phyloP scores from a whole-genome alignment of 306 rosid genomes.

The Cyclanthera cordifolia region DNA sequence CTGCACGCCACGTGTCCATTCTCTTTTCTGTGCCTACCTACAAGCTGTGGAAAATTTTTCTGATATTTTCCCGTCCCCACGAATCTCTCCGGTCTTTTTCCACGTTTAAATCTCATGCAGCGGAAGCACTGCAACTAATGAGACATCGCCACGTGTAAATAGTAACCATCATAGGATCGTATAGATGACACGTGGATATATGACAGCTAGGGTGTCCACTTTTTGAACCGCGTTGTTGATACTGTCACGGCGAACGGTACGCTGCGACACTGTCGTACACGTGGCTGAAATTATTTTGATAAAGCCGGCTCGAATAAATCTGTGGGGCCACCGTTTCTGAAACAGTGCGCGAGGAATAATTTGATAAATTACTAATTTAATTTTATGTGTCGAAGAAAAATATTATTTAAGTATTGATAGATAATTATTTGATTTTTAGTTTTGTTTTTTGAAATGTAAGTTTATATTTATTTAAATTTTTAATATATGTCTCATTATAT shows the following conservation, averaged over 20 bases:
- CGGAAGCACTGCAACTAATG: neutral
- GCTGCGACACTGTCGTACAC: neutral
- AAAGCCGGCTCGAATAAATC: neutral
- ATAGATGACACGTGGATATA: neutral
- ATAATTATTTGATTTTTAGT: too few relatives aligned
- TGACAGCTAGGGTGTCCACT: neutral
- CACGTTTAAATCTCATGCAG: neutral
- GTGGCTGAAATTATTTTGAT: neutral
- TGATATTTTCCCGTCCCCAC: slow-evolving; percentile 1
- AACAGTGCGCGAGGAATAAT: neutral
- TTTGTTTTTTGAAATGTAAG: too few relatives aligned
- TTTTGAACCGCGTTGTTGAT: neutral
- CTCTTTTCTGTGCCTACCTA: too few relatives aligned
- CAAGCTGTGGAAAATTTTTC: too few relatives aligned
- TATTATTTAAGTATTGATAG: too few relatives aligned
- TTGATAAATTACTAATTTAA: too few relatives aligned
- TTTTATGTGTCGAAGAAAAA: too few relatives aligned
- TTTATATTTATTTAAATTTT: too few relatives aligned
- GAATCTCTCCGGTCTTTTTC: neutral
- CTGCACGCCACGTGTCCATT: too few relatives aligned
- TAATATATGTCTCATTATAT: too few relatives aligned
- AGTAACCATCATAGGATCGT: too few relatives aligned
- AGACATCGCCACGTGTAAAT: too few relatives aligned
- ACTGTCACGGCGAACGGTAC: neutral
- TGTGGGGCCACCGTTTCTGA: neutral